Evolutionary conservation across 345 rosid species (phyloP).

Genomic region (Eucalyptus brandiana): DNA sequence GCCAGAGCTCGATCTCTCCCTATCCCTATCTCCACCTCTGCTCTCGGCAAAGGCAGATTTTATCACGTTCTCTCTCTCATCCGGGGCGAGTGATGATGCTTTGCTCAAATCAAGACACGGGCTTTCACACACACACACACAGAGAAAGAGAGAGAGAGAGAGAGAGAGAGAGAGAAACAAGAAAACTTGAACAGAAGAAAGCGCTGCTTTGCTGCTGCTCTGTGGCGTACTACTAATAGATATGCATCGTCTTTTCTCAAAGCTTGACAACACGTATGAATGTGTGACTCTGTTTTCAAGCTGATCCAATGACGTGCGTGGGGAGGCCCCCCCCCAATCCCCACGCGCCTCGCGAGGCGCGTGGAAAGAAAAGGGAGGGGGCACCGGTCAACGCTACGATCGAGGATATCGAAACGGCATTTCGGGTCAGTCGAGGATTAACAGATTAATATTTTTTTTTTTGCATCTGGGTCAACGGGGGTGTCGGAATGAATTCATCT

Average conservation of each 20-base stretch:
- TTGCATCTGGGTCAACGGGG: neutral
- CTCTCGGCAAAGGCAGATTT: neutral
- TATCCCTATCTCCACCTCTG: neutral
- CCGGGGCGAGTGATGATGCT: neutral
- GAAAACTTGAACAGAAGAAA: constrained; percentile 2
- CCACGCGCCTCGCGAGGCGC: neutral
- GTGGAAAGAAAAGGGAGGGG: rapidly evolving
- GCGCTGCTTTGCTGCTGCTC: neutral
- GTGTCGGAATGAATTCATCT: neutral
- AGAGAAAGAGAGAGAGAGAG: neutral
- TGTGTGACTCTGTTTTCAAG: neutral
- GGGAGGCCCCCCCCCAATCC: neutral
- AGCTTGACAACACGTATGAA: neutral
- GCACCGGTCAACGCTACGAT: neutral
- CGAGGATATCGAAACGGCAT: neutral
- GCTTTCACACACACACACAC: neutral
- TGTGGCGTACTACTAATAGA: neutral
- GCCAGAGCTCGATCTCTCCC: neutral
- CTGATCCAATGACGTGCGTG: neutral
- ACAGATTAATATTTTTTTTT: neutral
- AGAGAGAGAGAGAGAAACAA: neutral
- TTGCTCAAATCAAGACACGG: neutral
- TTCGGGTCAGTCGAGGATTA: neutral
- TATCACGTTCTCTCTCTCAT: neutral
- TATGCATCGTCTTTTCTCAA: neutral